A percentile compares a stretch with the other conserved stretches of the same genome.
Conservation (phyloP, 2,329 filamentous ascomycete species). For the Rutstroemia sp. region DNA sequence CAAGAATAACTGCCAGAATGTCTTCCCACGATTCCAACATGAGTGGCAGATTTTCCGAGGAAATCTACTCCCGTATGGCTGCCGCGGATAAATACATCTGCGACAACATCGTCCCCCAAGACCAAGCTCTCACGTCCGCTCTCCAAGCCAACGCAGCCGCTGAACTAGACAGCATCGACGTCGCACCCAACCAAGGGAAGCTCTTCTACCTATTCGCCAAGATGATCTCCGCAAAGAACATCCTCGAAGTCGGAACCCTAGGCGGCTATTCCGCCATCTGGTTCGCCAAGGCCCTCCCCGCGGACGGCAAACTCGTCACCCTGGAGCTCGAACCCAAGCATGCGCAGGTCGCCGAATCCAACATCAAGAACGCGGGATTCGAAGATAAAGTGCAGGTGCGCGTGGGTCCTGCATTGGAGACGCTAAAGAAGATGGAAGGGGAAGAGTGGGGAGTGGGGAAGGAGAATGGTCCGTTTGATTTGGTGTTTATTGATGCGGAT, state of each 20-base stretch:
- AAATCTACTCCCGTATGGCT: background rate
- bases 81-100: background rate
- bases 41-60: background rate
- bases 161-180: constrained; percentile 8
- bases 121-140: background rate
- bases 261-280: constrained; percentile 17
- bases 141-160: constrained; percentile 5
- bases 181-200: constrained; percentile 14
- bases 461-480: constrained; percentile 32
- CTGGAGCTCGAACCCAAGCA: constrained; percentile 39
- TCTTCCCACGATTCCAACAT: too few species aligned
- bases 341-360: constrained; percentile 34
- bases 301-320: constrained; percentile 23
- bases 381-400: constrained; percentile 38
- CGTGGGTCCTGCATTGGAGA: constrained; percentile 38
- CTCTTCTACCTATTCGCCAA: constrained; percentile 13
- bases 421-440: constrained; percentile 17
- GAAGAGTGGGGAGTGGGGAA: constrained; percentile 27
- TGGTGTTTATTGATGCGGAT: constrained; percentile 47
- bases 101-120: background rate
- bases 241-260: constrained; percentile 21
- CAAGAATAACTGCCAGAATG: too few species aligned
- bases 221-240: constrained; percentile 6
- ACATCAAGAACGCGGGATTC: constrained; percentile 33
- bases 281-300: constrained; percentile 14